Conservation (phyloP, 2,329 filamentous ascomycete species). For the Fusarium algeriense region DNA sequence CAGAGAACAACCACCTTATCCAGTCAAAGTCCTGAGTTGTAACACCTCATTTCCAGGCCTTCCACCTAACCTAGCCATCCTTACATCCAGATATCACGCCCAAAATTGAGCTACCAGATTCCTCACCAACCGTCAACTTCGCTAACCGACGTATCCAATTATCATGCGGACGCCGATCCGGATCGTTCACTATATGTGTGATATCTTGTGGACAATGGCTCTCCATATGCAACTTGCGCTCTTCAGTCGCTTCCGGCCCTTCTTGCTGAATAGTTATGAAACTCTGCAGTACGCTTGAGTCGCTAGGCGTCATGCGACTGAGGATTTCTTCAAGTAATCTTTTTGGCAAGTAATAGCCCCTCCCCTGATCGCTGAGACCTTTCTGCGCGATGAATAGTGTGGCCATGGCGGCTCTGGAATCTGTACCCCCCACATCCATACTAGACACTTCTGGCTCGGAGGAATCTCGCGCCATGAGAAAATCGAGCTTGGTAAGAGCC, state of each 20-base stretch:
- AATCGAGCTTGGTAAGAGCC: not conserved
- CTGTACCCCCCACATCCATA: not conserved
- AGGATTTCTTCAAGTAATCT: not conserved
- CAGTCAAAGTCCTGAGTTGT: too few species aligned
- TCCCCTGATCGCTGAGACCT: slow-evolving; percentile 22
- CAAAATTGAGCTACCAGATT: not conserved
- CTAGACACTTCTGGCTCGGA: not conserved
- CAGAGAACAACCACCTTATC: too few species aligned
- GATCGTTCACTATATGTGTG: not conserved
- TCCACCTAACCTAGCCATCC: not conserved
- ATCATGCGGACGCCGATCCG: not conserved
- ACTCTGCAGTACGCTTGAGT: slow-evolving; percentile 3
- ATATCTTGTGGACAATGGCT: slow-evolving; percentile 14
- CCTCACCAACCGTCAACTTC: not conserved
- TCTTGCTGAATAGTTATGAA: not conserved
- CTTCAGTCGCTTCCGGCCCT: not conserved
- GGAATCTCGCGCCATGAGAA: not conserved
- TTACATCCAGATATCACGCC: slow-evolving; percentile 1
- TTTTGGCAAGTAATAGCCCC: slow-evolving; percentile 11
- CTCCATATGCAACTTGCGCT: slow-evolving; percentile 7
- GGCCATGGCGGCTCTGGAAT: not conserved
- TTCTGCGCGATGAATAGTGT: slow-evolving; percentile 15
- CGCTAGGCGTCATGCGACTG: not conserved
- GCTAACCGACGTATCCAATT: slow-evolving; percentile 11
- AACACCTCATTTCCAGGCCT: too few species aligned